Evolutionary conservation across 2,329 filamentous ascomycete species (phyloP).

Genomic region (Microdochium bolleyi): DNA sequence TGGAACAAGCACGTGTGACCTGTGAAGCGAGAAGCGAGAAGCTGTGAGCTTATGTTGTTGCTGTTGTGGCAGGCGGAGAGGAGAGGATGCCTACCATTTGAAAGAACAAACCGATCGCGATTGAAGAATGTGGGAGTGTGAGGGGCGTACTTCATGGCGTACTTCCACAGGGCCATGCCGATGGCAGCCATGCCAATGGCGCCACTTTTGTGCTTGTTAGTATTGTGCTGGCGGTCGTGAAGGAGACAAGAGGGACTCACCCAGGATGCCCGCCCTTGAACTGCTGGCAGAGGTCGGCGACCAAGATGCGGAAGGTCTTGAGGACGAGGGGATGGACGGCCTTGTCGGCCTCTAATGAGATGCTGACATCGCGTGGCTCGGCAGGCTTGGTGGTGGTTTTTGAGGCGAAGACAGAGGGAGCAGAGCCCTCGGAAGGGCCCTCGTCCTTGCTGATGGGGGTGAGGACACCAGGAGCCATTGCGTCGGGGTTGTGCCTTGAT

Average conservation of each 20-base stretch:
- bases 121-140: constrained; percentile 45
- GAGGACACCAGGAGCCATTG: neutral
- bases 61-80: no score
- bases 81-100: constrained; percentile 39
- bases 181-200: constrained; percentile 27
- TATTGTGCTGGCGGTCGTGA: neutral
- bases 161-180: constrained; percentile 42
- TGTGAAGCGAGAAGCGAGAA: neutral
- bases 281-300: constrained; percentile 62
- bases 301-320: constrained; percentile 51
- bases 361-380: neutral
- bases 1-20: constrained; percentile 42
- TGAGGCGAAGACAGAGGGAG: neutral
- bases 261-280: constrained; percentile 64
- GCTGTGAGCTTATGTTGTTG: neutral
- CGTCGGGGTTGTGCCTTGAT: neutral
- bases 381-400: neutral
- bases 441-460: neutral
- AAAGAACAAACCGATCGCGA: constrained; percentile 51
- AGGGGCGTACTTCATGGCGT: constrained; percentile 50
- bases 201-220: constrained; percentile 7
- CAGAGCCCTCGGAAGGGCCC: neutral
- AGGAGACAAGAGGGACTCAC: constrained; percentile 26
- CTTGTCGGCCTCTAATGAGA: constrained; percentile 1
- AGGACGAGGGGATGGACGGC: constrained; percentile 37